These are phyloP conservation scores for Syncephalastrum contaminatum DNA, from an alignment of 371 early-diverging fungal genomes.

Conservation along the genomic window DNA sequence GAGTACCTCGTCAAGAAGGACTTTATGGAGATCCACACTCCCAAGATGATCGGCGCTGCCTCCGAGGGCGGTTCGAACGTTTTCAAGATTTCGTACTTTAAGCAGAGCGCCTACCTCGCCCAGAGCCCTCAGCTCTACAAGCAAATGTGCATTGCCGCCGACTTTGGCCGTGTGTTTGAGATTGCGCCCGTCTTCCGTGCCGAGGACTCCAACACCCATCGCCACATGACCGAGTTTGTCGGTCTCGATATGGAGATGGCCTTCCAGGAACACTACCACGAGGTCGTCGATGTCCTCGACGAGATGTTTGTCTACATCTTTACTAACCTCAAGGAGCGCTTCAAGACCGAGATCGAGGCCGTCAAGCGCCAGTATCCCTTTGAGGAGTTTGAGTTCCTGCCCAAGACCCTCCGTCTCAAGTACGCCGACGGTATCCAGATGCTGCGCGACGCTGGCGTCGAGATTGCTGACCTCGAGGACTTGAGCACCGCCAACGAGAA, in stretches of 20 bases:
- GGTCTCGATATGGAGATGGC: slow-evolving; percentile 99
- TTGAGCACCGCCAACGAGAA: slow-evolving; percentile 94
- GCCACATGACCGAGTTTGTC: slow-evolving; percentile 99
- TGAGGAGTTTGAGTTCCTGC: slow-evolving; percentile 87
- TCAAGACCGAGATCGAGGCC: slow-evolving; percentile 80
- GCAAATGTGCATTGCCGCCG: slow-evolving; percentile 99
- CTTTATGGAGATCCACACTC: slow-evolving; percentile 99
- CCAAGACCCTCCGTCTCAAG: slow-evolving; percentile 86
- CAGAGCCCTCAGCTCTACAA: slow-evolving; percentile 99
- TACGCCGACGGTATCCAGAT: slow-evolving; percentile 93
- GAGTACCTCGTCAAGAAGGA: slow-evolving; percentile 82
- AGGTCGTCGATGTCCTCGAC: slow-evolving; percentile 91
- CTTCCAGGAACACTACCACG: slow-evolving; percentile 97
- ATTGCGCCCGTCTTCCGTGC: slow-evolving; percentile 99
- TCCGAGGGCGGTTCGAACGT: slow-evolving; percentile 99
- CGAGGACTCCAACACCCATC: slow-evolving; percentile 98
- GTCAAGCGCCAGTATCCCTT: slow-evolving; percentile 93
- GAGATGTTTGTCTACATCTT: slow-evolving; percentile 93
- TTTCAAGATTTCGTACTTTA: slow-evolving; percentile 98
- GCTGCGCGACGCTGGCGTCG: slow-evolving; percentile 89
- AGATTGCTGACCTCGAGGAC: slow-evolving; percentile 94
- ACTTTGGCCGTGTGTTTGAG: slow-evolving; percentile 98
- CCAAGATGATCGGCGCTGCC: slow-evolving; percentile 96
- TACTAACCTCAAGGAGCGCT: slow-evolving; percentile 82
- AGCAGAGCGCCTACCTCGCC: slow-evolving; percentile 92